Conservation (phyloP, 179 eudicot genomes). For the Nepenthes alata region DNA sequence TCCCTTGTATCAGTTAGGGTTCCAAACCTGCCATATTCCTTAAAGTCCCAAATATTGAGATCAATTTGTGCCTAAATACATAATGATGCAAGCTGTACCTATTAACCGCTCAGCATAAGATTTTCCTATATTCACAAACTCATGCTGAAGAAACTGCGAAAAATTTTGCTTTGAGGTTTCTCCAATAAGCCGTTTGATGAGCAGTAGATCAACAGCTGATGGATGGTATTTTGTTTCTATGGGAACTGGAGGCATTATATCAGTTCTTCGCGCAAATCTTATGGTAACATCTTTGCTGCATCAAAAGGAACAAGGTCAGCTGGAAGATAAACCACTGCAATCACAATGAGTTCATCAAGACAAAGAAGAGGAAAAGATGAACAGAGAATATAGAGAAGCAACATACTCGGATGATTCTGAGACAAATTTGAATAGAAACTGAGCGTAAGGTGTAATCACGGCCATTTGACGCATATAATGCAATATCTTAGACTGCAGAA, state of each 20-base stretch:
- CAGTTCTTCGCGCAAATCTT: conserved; percentile 90
- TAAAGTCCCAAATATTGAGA: no score
- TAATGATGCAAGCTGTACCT: conserved; percentile 26
- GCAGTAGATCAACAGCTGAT: conserved; percentile 95
- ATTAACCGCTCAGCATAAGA: conserved; percentile 82
- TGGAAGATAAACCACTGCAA: neutral
- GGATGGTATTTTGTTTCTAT: conserved; percentile 94
- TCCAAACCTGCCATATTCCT: no score
- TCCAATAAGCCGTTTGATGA: conserved; percentile 82
- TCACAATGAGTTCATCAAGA: neutral
- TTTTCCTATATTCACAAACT: conserved; percentile 86
- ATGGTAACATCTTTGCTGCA: conserved; percentile 79
- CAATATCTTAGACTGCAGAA: conserved; percentile 83
- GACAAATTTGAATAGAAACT: conserved; percentile 74
- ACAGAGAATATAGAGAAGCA: conserved; percentile 11
- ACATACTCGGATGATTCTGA: conserved; percentile 90
- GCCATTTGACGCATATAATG: conserved; percentile 99
- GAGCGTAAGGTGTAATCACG: conserved; percentile 97
- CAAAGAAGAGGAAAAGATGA: conserved; percentile 1
- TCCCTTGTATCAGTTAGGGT: no score
- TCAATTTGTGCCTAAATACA: neutral
- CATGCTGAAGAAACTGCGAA: conserved; percentile 92
- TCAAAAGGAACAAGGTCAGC: conserved; percentile 6
- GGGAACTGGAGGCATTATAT: conserved; percentile 92
- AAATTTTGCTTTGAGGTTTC: conserved; percentile 80